Percentiles rank a stretch among this genome's conserved stretches.
phyloP scores from a whole-genome alignment of 2,329 filamentous ascomycete genomes.

The Neophaeococcomyces aloes region DNA sequence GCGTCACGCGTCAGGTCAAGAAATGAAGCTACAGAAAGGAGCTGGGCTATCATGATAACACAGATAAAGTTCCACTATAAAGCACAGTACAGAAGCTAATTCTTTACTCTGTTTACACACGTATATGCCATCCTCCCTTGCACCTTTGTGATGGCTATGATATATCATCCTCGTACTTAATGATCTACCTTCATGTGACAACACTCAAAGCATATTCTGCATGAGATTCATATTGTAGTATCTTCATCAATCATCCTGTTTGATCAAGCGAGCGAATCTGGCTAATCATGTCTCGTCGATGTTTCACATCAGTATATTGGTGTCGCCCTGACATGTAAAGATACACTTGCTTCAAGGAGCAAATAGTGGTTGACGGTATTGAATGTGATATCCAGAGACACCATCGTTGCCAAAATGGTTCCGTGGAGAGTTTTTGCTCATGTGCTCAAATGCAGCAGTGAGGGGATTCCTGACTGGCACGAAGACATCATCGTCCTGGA shows the following conservation, averaged over 20 bases:
- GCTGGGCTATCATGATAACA: no score
- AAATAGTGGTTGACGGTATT: conserved; percentile 6
- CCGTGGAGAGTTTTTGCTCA: not conserved
- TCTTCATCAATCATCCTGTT: conserved; percentile 2
- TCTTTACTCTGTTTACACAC: no score
- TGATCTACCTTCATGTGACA: not conserved
- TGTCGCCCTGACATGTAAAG: not conserved
- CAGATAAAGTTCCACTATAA: no score
- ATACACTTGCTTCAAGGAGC: conserved; percentile 2
- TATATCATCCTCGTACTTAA: not conserved
- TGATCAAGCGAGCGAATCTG: conserved; percentile 3
- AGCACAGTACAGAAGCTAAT: no score
- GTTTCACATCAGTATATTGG: not conserved
- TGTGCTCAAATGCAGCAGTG: not conserved
- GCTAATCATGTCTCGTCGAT: conserved; percentile 2
- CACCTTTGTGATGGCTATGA: no score
- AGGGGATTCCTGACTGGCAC: conserved; percentile 2
- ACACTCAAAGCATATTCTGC: not conserved
- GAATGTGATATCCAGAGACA: not conserved
- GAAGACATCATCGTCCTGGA: conserved; percentile 2
- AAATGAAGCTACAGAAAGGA: no score
- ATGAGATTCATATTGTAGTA: conserved; percentile 3
- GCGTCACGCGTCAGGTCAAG: no score
- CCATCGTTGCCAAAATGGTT: not conserved
- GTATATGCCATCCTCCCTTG: no score